Conservation (phyloP, 805 yeast species). For the Spathaspora sp. region DNA sequence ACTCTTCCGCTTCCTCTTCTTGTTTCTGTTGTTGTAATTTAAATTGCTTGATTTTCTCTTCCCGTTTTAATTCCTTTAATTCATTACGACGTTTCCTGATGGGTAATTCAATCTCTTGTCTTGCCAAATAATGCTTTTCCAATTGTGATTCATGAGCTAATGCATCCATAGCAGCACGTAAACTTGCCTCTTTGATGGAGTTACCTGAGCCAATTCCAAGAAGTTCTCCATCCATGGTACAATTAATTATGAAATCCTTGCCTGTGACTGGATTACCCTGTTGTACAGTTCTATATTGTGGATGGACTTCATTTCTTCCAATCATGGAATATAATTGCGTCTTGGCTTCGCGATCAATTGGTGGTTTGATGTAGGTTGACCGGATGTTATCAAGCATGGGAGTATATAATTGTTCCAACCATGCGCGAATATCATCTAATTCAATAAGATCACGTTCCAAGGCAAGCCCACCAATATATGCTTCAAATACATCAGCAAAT, state of each 20-base stretch:
- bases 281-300: slow-evolving; percentile 50
- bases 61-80: slow-evolving; percentile 2
- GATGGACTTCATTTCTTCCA: slow-evolving; percentile 68
- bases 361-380: slow-evolving; percentile 28
- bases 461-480: slow-evolving; percentile 83
- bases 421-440: slow-evolving; percentile 45
- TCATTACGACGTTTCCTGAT: slow-evolving; percentile 4
- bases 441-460: slow-evolving; percentile 49
- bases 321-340: slow-evolving; percentile 74
- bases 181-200: slow-evolving; percentile 72
- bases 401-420: slow-evolving; percentile 52
- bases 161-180: slow-evolving; percentile 82
- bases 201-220: slow-evolving; percentile 73
- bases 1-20: background rate
- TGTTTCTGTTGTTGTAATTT: background rate
- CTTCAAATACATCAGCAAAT: slow-evolving; percentile 89
- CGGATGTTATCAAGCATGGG: slow-evolving; percentile 38
- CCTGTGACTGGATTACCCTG: slow-evolving; percentile 39
- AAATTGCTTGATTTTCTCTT: slow-evolving; percentile 1
- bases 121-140: slow-evolving; percentile 55
- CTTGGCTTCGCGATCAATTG: slow-evolving; percentile 66
- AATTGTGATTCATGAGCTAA: slow-evolving; percentile 53
- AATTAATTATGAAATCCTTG: slow-evolving; percentile 59
- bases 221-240: slow-evolving; percentile 60
- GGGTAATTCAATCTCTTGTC: slow-evolving; percentile 11